Percentiles rank a stretch among this genome's conserved stretches.
Conservation (phyloP, 345 rosid genomes). For the Stellera chamaejasme region DNA sequence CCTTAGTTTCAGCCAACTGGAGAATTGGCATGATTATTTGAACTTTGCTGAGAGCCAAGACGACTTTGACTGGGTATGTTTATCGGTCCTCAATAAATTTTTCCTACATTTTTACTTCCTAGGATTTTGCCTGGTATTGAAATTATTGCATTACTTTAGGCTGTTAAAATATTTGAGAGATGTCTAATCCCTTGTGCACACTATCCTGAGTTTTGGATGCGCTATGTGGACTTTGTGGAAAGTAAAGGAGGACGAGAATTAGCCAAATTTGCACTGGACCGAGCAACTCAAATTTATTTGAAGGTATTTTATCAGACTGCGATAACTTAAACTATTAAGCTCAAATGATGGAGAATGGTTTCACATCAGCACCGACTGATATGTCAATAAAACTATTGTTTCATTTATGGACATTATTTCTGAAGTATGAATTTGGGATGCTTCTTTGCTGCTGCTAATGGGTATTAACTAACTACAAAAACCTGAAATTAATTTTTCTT, state of each 20-base stretch:
- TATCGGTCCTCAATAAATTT: conserved; percentile 10
- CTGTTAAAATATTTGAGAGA: conserved; percentile 79
- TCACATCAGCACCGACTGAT: too few species aligned
- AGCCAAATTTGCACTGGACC: conserved; percentile 66
- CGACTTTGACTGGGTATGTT: conserved; percentile 88
- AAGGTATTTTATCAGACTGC: conserved; percentile 38
- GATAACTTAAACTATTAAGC: too few species aligned
- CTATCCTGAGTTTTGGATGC: conserved; percentile 86
- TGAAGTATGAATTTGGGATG: not conserved
- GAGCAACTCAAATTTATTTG: conserved; percentile 58
- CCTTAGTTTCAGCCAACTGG: conserved; percentile 49
- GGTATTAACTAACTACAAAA: too few species aligned
- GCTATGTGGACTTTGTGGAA: conserved; percentile 80
- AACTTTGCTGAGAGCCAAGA: conserved; percentile 65
- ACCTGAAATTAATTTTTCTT: too few species aligned
- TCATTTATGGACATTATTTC: not conserved
- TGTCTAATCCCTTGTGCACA: conserved; percentile 87
- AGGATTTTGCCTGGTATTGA: conserved; percentile 8
- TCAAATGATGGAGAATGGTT: too few species aligned
- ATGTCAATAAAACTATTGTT: too few species aligned
- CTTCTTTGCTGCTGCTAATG: too few species aligned
- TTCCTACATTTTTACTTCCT: too few species aligned
- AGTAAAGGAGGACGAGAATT: conserved; percentile 88
- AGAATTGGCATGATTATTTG: conserved; percentile 80
- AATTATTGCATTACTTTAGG: conserved; percentile 28